Conservation (phyloP, 2,329 filamentous ascomycete species). For the Claviceps citrina region DNA sequence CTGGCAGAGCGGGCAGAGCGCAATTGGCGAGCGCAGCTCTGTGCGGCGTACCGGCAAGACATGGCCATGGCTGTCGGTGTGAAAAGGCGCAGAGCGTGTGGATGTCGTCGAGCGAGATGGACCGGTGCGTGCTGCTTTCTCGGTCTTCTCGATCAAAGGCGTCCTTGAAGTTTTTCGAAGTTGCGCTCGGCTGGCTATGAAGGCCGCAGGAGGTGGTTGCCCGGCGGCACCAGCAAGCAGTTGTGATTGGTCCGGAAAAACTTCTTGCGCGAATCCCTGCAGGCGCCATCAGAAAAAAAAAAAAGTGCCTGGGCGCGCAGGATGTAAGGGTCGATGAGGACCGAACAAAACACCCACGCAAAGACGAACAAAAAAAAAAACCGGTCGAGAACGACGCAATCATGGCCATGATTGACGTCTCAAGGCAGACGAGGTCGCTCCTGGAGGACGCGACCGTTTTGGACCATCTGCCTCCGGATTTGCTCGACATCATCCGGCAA, state of each 20-base stretch:
- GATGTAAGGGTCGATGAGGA: not conserved
- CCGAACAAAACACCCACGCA: constrained; percentile 12
- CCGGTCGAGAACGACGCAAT: constrained; percentile 18
- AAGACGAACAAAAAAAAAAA: no score
- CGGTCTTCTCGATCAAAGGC: constrained; percentile 11
- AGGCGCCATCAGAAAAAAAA: constrained; percentile 26
- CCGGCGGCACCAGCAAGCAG: not conserved
- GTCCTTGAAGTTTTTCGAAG: constrained; percentile 28
- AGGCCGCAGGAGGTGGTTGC: no score
- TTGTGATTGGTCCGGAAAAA: constrained; percentile 23
- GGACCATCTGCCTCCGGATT: constrained; percentile 50
- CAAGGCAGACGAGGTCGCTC: constrained; percentile 38
- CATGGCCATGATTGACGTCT: constrained; percentile 43
- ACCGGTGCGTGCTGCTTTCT: constrained; percentile 10
- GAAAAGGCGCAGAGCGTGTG: constrained; percentile 10
- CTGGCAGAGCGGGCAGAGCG: constrained; percentile 33
- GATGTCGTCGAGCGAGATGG: constrained; percentile 1
- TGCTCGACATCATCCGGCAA: constrained; percentile 50
- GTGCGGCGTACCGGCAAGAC: constrained; percentile 47
- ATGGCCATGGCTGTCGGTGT: constrained; percentile 38
- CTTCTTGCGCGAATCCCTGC: constrained; percentile 15
- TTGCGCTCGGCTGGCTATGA: constrained; percentile 8
- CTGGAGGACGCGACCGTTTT: constrained; percentile 38
- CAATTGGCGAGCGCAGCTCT: constrained; percentile 48
- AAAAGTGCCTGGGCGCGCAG: constrained; percentile 11